These are phyloP conservation scores for Macrolepiota fuliginosa DNA, from an alignment of 768 basidiomycete genomes.

Conservation along the genomic window DNA sequence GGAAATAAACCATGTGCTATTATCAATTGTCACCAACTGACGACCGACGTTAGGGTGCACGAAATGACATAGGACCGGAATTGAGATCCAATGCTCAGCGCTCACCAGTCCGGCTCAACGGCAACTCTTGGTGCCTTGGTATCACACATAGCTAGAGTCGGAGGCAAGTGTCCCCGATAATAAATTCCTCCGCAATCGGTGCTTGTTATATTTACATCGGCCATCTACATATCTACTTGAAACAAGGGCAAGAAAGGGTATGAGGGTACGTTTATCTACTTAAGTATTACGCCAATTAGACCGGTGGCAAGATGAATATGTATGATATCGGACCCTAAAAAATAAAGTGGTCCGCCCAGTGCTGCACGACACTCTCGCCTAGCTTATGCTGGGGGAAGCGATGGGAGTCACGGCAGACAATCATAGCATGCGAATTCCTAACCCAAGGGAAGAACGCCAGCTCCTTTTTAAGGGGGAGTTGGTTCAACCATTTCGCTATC, in stretches of 20 bases:
- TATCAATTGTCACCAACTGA: no score
- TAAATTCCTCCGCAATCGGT: no score
- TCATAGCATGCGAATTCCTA: constrained; percentile 67
- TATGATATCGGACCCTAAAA: constrained; percentile 17
- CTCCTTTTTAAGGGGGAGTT: constrained; percentile 71
- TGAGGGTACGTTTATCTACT: not conserved
- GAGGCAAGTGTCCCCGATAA: no score
- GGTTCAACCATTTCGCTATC: constrained; percentile 61
- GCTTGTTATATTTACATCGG: no score
- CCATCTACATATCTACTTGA: no score
- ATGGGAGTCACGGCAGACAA: constrained; percentile 67
- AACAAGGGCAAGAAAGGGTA: not conserved
- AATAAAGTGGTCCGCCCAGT: constrained; percentile 66
- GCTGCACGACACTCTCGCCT: constrained; percentile 66
- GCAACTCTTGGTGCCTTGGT: no score
- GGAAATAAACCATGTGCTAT: no score
- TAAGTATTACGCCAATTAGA: not conserved
- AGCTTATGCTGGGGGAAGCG: constrained; percentile 52
- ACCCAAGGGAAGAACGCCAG: constrained; percentile 59
- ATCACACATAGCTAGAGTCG: no score
- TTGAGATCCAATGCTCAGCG: no score
- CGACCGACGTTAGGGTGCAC: no score
- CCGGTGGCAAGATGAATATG: not conserved
- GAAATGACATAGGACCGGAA: no score
- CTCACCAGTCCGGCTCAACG: no score